Percentiles rank a stretch among this genome's conserved stretches.
Evolutionary conservation across 2,329 filamentous ascomycete genomes (phyloP).

Genomic region (Aschersonia sp.): DNA sequence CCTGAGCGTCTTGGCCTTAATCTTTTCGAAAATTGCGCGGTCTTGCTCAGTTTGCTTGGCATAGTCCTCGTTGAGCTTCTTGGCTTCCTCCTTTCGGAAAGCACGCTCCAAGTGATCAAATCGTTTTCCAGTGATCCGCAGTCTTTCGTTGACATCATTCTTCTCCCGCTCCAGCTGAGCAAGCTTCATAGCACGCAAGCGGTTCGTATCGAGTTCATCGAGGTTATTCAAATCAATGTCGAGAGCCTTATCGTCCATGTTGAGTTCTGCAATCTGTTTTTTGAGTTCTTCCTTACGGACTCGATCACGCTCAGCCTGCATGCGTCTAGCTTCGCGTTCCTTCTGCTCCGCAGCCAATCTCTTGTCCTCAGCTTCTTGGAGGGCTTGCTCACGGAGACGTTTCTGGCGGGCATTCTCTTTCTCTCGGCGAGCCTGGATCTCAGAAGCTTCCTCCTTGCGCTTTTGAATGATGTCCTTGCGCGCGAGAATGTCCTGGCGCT

Average conservation of each 20-base stretch:
- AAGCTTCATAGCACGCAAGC: slow-evolving; percentile 86
- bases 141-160: slow-evolving; percentile 83
- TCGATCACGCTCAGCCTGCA: slow-evolving; percentile 76
- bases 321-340: slow-evolving; percentile 73
- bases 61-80: slow-evolving; percentile 81
- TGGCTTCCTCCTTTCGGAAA: slow-evolving; percentile 87
- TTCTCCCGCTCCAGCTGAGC: slow-evolving; percentile 95
- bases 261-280: slow-evolving; percentile 82
- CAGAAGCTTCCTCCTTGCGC: slow-evolving; percentile 91
- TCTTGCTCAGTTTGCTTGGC: slow-evolving; percentile 69
- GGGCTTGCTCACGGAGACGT: slow-evolving; percentile 70
- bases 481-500: slow-evolving; percentile 72
- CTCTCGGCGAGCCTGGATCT: slow-evolving; percentile 74
- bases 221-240: slow-evolving; percentile 69
- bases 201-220: slow-evolving; percentile 75
- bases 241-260: slow-evolving; percentile 63
- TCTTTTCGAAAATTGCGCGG: slow-evolving; percentile 62
- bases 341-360: slow-evolving; percentile 85
- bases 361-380: slow-evolving; percentile 79
- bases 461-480: slow-evolving; percentile 88
- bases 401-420: slow-evolving; percentile 86
- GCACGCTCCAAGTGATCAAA: slow-evolving; percentile 95
- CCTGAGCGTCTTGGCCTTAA: slow-evolving; percentile 62
- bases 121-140: slow-evolving; percentile 84
- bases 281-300: slow-evolving; percentile 89